A percentile compares a stretch with the other conserved stretches of the same genome.
Evolutionary conservation across 257 asterid species (phyloP).

Genomic region (Handroanthus guayacan): DNA sequence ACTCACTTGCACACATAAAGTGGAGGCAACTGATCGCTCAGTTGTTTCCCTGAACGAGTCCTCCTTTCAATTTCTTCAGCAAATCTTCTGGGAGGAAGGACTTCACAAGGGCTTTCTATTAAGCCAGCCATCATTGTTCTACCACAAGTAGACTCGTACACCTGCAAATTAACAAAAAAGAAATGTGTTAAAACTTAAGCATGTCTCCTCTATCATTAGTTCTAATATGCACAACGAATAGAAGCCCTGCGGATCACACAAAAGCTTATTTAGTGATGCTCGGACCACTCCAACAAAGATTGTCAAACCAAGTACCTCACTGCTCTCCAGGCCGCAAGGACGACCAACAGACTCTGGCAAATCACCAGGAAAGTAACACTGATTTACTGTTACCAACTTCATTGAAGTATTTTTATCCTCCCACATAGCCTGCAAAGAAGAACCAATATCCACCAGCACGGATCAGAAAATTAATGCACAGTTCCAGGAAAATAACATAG

Average conservation of each 20-base stretch:
- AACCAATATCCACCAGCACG: slow-evolving; percentile 30
- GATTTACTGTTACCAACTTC: slow-evolving; percentile 79
- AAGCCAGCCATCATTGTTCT: slow-evolving; percentile 67
- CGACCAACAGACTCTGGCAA: slow-evolving; percentile 95
- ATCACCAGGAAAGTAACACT: slow-evolving; percentile 90
- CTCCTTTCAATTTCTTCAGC: slow-evolving; percentile 77
- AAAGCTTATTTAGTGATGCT: background rate
- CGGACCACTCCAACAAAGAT: background rate
- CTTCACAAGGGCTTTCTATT: slow-evolving; percentile 82
- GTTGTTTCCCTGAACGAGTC: slow-evolving; percentile 49
- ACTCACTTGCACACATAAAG: slow-evolving; percentile 91
- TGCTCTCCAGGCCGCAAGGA: slow-evolving; percentile 87
- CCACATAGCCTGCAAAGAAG: slow-evolving; percentile 81
- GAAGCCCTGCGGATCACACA: slow-evolving; percentile 17
- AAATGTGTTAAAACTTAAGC: background rate
- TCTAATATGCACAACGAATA: slow-evolving; percentile 19
- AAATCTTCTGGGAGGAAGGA: slow-evolving; percentile 83
- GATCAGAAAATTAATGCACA: slow-evolving; percentile 10
- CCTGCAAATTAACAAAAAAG: slow-evolving; percentile 55
- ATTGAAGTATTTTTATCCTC: slow-evolving; percentile 68
- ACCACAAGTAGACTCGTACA: slow-evolving; percentile 73
- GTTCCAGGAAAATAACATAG: background rate
- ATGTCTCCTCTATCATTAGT: background rate
- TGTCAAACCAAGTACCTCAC: slow-evolving; percentile 54
- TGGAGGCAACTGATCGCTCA: slow-evolving; percentile 57